Conservation (phyloP, 441 rosid genomes). For the Croton setiger region DNA sequence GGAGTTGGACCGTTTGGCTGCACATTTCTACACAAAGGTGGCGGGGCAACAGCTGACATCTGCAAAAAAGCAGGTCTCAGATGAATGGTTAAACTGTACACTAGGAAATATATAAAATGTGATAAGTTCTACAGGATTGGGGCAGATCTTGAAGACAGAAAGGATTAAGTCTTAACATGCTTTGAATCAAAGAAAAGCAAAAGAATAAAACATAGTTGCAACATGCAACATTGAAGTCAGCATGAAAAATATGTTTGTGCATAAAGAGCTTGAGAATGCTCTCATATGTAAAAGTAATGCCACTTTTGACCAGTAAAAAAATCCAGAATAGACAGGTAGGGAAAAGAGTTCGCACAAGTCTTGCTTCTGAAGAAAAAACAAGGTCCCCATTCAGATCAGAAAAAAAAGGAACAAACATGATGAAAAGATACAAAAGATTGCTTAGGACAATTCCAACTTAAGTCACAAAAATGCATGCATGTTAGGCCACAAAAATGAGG, state of each 20-base stretch:
- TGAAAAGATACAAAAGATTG: neutral
- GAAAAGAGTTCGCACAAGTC: neutral
- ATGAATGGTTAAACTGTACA: constrained; percentile 17
- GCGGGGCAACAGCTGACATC: constrained; percentile 85
- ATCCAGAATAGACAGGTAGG: no score
- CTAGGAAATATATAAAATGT: constrained; percentile 10
- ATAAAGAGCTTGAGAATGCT: no score
- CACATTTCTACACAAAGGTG: constrained; percentile 76
- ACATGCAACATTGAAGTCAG: neutral
- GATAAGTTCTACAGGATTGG: neutral
- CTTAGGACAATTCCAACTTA: neutral
- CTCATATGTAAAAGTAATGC: no score
- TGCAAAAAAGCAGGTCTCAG: constrained; percentile 41
- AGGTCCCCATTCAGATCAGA: neutral
- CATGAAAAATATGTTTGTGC: neutral
- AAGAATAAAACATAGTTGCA: neutral
- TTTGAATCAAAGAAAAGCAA: no score
- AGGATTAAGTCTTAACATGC: neutral
- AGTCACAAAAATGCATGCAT: neutral
- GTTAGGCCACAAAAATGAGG: neutral
- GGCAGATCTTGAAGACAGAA: constrained; percentile 1
- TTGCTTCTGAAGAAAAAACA: neutral
- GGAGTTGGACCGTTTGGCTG: constrained; percentile 65
- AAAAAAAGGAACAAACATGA: neutral
- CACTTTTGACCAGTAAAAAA: no score